These are phyloP conservation scores for Solanum hybrid DNA, from an alignment of 305 asterid genomes.

Conservation along the genomic window DNA sequence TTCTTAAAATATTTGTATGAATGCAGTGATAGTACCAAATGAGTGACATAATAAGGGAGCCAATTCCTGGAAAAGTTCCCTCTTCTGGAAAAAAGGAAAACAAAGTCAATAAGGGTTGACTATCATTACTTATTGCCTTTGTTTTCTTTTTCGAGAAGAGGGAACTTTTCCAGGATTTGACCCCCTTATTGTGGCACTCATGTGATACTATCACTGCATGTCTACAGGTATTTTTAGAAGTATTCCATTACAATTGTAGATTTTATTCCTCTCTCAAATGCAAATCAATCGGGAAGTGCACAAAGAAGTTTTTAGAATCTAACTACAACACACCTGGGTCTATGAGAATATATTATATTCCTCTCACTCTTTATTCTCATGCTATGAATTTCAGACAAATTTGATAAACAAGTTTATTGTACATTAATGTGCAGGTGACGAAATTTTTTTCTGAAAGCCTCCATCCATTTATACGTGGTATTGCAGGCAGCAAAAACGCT, in stretches of 20 bases:
- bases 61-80: background rate
- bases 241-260: background rate
- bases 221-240: too few relatives aligned
- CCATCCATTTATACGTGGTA: too few relatives aligned
- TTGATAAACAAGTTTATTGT: background rate
- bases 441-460: background rate
- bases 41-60: background rate
- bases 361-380: too few relatives aligned
- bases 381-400: background rate
- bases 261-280: background rate
- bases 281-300: background rate
- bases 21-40: too few relatives aligned
- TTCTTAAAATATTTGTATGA: too few relatives aligned
- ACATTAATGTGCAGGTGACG: background rate
- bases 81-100: background rate
- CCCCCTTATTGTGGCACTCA: background rate
- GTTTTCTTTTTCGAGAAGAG: background rate
- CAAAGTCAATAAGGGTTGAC: background rate
- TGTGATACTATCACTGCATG: background rate
- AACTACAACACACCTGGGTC: background rate
- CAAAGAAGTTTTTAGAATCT: background rate
- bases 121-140: background rate
- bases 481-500: too few relatives aligned
- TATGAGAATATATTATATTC: background rate
- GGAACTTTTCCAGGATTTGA: background rate